Base-by-base conservation (phyloP, 495 filamentous ascomycete genomes). In the Hypoxylon rickii region DNA sequence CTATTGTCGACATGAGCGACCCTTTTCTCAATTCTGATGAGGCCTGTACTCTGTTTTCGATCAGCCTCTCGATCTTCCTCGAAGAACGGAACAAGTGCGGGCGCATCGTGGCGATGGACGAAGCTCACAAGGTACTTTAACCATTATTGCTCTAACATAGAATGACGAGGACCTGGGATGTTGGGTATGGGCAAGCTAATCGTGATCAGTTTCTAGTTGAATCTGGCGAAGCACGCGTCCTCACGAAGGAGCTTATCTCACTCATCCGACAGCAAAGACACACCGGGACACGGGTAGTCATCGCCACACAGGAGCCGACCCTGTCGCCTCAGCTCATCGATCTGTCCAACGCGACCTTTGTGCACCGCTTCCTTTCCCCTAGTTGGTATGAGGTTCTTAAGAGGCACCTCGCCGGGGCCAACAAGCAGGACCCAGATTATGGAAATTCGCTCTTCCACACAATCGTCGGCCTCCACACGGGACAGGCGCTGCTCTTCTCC, bases 401-500 rank as follows among this genome's bases (percentile, higher is more conserved):
- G 26, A 59, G 60, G 0, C 80, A 86, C 66, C 54, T 81, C 34
- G 42, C 24, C 13, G 56, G 49, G 7, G 56, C 49, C 15, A 53
- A 38, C 15, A 37, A 17, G 15, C 36, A 39, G 26, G 37, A 48
- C 11, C 19, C 19, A 4, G 40, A 42, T 8, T 2, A 15, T 10
- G 15, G 17, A 10, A 48, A 46, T 11, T 46, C 29, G 7, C 63
- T 88, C 1, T 83, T 87, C 52, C 62, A 73, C 19, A 55, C 68
- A 16, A 88, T 90, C 42, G 79, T 88, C 10, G 68, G 67, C 15
- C 74, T 90, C 11, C 69, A 69, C 10, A 79, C 81, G 0, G 88
- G 88, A 1, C 81, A 90, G 57, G 86, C 84, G 2, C 66, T 89
- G 15, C 46, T 90, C 3, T 90, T 90, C 58, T 78, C 80, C 29